These are phyloP conservation scores for Turnera subulata DNA, from an alignment of 345 rosid species.

Conservation along the genomic window DNA sequence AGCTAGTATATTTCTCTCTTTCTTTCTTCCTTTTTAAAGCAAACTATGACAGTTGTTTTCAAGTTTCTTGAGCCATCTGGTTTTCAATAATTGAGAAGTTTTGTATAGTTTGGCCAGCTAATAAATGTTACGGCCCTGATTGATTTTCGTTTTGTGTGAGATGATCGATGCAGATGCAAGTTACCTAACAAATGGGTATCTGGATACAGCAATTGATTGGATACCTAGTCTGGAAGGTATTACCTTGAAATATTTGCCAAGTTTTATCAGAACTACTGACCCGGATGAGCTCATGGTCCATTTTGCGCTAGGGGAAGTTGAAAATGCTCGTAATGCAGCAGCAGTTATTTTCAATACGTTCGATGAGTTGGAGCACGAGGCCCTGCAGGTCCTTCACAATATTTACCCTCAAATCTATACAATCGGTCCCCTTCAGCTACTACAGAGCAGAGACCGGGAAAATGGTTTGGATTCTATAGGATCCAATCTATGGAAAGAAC, in stretches of 20 bases:
- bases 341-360: constrained; percentile 13
- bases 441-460: neutral
- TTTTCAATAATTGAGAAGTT: no score
- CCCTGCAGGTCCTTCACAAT: neutral
- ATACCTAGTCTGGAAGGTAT: constrained; percentile 10
- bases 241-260: constrained; percentile 10
- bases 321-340: constrained; percentile 5
- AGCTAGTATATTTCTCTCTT: no score
- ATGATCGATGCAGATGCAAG: constrained; percentile 17
- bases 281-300: constrained; percentile 8
- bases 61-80: no score
- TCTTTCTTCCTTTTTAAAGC: no score
- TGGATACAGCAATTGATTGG: constrained; percentile 16
- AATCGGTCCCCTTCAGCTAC: constrained; percentile 11
- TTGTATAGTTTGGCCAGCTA: no score
- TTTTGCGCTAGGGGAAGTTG: neutral
- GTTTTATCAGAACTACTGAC: constrained; percentile 13
- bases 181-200: constrained; percentile 14
- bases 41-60: no score
- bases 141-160: no score
- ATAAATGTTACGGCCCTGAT: no score
- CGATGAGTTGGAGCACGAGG: constrained; percentile 12
- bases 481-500: constrained; percentile 18
- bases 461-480: neutral
- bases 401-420: constrained; percentile 3